Percentiles rank a stretch among this genome's conserved stretches.
Conservation (phyloP, 2,329 filamentous ascomycete genomes). For the Pyricularia pennisetigena region DNA sequence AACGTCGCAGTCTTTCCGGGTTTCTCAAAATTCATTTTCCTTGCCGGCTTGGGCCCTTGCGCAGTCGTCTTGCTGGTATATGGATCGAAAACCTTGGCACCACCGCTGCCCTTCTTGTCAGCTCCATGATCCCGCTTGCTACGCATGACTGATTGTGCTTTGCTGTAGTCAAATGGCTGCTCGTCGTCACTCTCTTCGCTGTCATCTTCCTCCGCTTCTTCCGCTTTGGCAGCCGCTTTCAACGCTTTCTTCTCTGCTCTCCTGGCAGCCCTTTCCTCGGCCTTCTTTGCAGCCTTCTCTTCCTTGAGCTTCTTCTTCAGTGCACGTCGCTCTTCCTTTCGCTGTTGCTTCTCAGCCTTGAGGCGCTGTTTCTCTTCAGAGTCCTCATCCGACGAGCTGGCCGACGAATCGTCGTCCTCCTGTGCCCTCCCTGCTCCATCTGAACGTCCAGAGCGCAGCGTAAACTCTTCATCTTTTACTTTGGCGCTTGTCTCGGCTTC, state of each 20-base stretch:
- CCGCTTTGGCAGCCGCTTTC: conserved; percentile 10
- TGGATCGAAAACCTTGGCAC: conserved; percentile 20
- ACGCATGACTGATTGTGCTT: conserved; percentile 21
- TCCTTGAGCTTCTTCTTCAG: conserved; percentile 25
- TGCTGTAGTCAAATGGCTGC: conserved; percentile 25
- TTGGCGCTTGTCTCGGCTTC: background rate
- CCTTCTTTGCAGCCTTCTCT: conserved; percentile 30
- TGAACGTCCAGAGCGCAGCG: conserved; percentile 5
- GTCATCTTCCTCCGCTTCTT: conserved; percentile 10
- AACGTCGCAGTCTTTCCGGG: conserved; percentile 26
- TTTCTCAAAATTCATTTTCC: conserved; percentile 20
- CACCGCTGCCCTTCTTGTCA: conserved; percentile 7
- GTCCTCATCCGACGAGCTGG: conserved; percentile 11
- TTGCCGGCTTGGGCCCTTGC: conserved; percentile 19
- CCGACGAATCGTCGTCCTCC: background rate
- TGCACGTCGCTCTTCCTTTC: conserved; percentile 10
- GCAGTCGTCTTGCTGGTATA: conserved; percentile 17
- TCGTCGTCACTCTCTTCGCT: conserved; percentile 14
- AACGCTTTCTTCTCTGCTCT: conserved; percentile 8
- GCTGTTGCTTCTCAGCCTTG: conserved; percentile 9
- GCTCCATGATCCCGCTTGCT: conserved; percentile 10
- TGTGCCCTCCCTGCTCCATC: conserved; percentile 5
- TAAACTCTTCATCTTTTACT: conserved; percentile 1
- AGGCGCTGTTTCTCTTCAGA: conserved; percentile 8
- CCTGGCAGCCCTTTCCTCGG: conserved; percentile 17